phyloP scores from a whole-genome alignment of 495 filamentous ascomycete genomes.

The Penicillium ucsense region DNA sequence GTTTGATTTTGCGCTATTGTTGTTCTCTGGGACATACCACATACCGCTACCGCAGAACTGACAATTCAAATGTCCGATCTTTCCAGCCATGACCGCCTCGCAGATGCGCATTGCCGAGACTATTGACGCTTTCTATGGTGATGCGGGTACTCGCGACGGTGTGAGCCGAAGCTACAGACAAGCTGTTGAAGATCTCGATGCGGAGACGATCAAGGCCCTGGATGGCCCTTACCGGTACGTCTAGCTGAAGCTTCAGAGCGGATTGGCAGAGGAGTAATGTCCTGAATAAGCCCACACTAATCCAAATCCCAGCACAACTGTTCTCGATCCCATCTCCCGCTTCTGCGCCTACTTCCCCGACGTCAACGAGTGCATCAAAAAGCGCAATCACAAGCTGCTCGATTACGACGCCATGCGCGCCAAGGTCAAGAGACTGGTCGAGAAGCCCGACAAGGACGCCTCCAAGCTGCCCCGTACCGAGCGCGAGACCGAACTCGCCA shows the following conservation, averaged over 20 bases:
- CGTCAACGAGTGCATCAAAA: conserved; percentile 98
- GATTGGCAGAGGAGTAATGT: not conserved
- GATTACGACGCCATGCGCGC: conserved; percentile 95
- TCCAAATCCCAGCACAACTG: conserved; percentile 55
- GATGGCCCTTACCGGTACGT: conserved; percentile 87
- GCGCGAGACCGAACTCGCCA: conserved; percentile 88
- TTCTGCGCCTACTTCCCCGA: conserved; percentile 99
- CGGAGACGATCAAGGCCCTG: conserved; percentile 94
- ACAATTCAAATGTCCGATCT: not conserved
- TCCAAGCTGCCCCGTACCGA: conserved; percentile 89
- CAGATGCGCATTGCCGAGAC: conserved; percentile 99
- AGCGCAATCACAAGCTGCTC: conserved; percentile 92
- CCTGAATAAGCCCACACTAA: not conserved
- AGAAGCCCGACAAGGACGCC: conserved; percentile 97
- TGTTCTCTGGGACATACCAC: too few species aligned
- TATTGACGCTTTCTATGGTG: conserved; percentile 98
- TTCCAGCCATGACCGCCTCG: conserved; percentile 89
- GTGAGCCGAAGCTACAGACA: conserved; percentile 96
- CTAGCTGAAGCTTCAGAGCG: not conserved
- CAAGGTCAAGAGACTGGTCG: conserved; percentile 90
- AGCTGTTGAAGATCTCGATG: conserved; percentile 92
- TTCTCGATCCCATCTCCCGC: conserved; percentile 85
- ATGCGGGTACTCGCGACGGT: conserved; percentile 86
- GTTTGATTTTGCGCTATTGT: not conserved
- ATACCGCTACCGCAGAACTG: too few species aligned